Evolutionary conservation across 2,329 filamentous ascomycete species (phyloP), one percentile per base, ranked within the genome.

Genomic region (Phyllachora maydis): DNA sequence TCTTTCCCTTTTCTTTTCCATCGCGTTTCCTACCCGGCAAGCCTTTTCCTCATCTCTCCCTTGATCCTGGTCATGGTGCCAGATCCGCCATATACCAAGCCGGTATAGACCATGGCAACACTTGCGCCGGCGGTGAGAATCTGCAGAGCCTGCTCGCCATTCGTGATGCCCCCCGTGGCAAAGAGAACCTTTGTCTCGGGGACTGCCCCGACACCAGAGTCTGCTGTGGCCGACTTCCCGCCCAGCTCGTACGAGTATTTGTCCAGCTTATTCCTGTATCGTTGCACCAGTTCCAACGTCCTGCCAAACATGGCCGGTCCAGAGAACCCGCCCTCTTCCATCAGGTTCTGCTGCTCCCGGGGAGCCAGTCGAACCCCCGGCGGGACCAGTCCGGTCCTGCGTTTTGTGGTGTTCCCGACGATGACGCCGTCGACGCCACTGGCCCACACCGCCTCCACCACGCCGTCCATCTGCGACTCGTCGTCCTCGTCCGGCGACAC

Each of bases 361-460:
- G 53, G 38, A 0, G 71, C 63, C 14, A 92, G 56, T 16, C 53
- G 46, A 32, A 73, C 64, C 14, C 73, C 70, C 13, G 59, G 50
- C 0, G 82, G 74, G 1, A 85, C 43, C 3, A 83, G 52, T 4
- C 69, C 71, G 0, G 71, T 63, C 20, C 88, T 63, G 33, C 72
- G 65, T 50, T 88, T 91, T 3, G 88, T 98, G 0, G 88, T 98
- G 54, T 98, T 98, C 8, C 85, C 88, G 4, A 98, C 85, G 31
- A 98, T 93, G 17, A 98, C 69, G 14, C 88, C 88, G 37, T 93
- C 83, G 2, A 95, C 83, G 5, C 83, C 83, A 29, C 77, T 81
- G 34, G 59, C 57, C 56, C 69, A 75, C 8, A 92, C 71, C 0
- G 83, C 83, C 35, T 82, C 66, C 30, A 81, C 85, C 26, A 98